phyloP scores from a whole-genome alignment of 306 rosid genomes.

The Coriaria nepalensis region DNA sequence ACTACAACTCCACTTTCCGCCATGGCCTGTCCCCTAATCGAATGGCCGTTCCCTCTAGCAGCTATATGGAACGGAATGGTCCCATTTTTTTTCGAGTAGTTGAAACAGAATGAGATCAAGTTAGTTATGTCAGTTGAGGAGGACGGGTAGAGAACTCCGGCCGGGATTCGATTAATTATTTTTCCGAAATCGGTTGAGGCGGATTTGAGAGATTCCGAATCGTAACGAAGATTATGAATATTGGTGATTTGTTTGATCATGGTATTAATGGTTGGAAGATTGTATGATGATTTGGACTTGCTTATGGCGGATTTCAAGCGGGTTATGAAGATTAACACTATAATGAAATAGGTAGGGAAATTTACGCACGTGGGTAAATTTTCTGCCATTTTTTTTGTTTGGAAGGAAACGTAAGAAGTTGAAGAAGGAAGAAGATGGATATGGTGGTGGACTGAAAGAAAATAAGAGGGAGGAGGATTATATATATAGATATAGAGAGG shows the following conservation, averaged over 20 bases:
- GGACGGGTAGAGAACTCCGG: conserved; percentile 38
- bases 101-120: conserved; percentile 34
- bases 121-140: conserved; percentile 28
- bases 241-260: background rate
- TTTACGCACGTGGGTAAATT: conserved; percentile 2
- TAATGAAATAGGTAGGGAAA: conserved; percentile 11
- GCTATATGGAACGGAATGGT: conserved; percentile 22
- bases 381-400: conserved; percentile 23
- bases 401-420: conserved; percentile 8
- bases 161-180: conserved; percentile 27
- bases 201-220: conserved; percentile 26
- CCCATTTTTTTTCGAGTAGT: background rate
- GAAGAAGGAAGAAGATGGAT: conserved; percentile 6
- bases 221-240: conserved; percentile 27
- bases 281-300: conserved; percentile 24
- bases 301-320: conserved; percentile 27
- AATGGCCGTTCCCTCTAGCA: conserved; percentile 72
- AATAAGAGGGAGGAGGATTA: conserved; percentile 6
- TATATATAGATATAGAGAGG: background rate
- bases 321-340: conserved; percentile 23
- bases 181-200: conserved; percentile 66
- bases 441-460: conserved; percentile 1
- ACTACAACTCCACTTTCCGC: conserved; percentile 53
- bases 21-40: conserved; percentile 60
- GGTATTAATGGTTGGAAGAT: conserved; percentile 12